Evolutionary conservation across 116 monocot species (phyloP), one percentile per base, ranked within the genome.

Genomic region (Phalaenopsis hybrid): DNA sequence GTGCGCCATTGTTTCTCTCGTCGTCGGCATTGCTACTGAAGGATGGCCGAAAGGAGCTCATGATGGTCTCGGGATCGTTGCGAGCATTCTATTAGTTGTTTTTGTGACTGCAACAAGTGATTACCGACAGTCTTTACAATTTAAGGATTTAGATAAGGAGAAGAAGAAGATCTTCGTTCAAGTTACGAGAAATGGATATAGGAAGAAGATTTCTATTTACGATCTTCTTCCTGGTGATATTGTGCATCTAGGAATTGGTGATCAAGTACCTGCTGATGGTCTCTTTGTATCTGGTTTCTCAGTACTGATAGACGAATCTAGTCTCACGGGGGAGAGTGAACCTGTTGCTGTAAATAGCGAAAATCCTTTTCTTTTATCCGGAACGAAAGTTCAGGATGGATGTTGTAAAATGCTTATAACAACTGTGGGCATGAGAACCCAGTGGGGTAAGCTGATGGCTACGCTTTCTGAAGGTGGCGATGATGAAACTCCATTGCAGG

Each of bases 181-280:
- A 49, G 90, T 90, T 57, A 94, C 91, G 34, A 76, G 93, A 58
- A 85, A 87, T 75, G 93, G 93, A 10, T 91, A 86, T 57, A 85
- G 93, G 51, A 87, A 90, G 83, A 94, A 90, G 79, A 51, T 94
- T 33, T 87, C 88, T 7, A 90, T 94, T 58, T 89, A 90, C 72
- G 91, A 94, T 78, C 88, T 94, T 77, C 86, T 94, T 75, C 87
- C 94, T 46, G 94, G 94, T 76, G 94, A 94, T 83, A 81, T 91
- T 79, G 94, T 94, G 61, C 94, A 94, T 88, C 81, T 94, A 34
- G 80, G 81, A 9, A 87, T 91, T 75, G 94, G 94, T 57, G 94
- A 94, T 85, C 94, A 91, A 83, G 89, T 94, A 10, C 94, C 94
- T 82, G 87, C 91, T 25, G 94, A 94, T 86, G 94, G 94, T 23